These are phyloP conservation scores for Cornus kousa DNA, from an alignment of 148 eudicot genomes.

Conservation along the genomic window DNA sequence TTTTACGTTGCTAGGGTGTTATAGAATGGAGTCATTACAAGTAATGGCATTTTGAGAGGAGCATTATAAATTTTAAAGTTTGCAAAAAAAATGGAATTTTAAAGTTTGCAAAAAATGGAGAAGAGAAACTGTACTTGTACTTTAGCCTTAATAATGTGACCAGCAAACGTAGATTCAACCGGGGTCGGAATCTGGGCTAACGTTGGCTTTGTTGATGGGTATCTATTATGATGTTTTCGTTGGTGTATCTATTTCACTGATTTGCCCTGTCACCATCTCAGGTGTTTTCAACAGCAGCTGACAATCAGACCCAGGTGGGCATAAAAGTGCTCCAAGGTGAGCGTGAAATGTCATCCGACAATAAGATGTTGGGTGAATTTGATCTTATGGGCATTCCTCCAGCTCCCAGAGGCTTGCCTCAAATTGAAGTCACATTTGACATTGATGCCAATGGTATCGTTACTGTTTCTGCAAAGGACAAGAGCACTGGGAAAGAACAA, in stretches of 20 bases:
- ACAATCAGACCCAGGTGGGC: constrained; percentile 97
- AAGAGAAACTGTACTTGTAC: not conserved
- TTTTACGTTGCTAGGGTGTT: not conserved
- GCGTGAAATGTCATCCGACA: constrained; percentile 94
- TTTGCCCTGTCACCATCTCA: constrained; percentile 9
- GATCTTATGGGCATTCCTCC: constrained; percentile 98
- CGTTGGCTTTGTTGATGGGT: not conserved
- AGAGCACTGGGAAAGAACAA: constrained; percentile 81
- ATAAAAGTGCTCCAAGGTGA: constrained; percentile 95
- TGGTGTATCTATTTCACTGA: not conserved
- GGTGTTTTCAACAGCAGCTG: constrained; percentile 98
- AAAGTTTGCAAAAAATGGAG: not conserved
- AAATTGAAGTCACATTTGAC: constrained; percentile 94
- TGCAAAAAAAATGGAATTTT: not conserved
- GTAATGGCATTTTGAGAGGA: not conserved
- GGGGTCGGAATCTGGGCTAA: not conserved
- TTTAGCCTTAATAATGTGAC: not conserved
- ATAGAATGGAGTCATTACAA: not conserved
- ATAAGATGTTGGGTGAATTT: constrained; percentile 84
- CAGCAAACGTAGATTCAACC: not conserved
- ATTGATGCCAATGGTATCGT: constrained; percentile 96
- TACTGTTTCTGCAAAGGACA: constrained; percentile 93
- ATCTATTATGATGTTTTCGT: not conserved
- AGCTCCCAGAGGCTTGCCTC: constrained; percentile 93
- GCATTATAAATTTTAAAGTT: too few species aligned